These are phyloP conservation scores for Mollisia scopiformis DNA, from an alignment of 2,329 filamentous ascomycete species.

Conservation along the genomic window DNA sequence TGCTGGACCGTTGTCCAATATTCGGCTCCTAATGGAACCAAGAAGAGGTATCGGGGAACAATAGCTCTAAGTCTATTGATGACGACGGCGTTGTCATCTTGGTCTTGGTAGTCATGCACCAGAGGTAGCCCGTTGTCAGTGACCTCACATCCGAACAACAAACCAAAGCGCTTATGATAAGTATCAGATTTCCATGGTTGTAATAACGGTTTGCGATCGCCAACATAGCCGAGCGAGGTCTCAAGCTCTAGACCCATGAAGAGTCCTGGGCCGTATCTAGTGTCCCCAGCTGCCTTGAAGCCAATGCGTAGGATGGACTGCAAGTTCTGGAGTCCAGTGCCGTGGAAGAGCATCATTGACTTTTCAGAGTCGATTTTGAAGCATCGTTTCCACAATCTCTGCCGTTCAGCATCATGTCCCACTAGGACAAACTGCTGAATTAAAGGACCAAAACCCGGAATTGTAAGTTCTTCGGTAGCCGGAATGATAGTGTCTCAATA, in stretches of 20 bases:
- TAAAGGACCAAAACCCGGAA: background rate
- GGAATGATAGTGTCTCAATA: background rate
- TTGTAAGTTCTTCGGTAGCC: background rate
- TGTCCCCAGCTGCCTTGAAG: background rate
- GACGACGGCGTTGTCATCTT: background rate
- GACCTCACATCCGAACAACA: background rate
- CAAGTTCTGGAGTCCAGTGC: background rate
- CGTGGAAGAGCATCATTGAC: conserved; percentile 3
- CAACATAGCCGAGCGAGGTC: background rate
- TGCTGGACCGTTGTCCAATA: too few relatives aligned
- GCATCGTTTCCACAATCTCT: background rate
- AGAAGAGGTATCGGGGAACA: background rate
- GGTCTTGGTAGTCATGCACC: background rate
- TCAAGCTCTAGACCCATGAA: background rate
- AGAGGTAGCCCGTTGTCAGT: background rate
- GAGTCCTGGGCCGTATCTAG: background rate
- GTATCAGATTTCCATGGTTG: background rate
- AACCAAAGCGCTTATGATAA: background rate
- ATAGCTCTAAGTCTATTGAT: background rate
- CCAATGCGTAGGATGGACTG: background rate
- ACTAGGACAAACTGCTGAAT: background rate
- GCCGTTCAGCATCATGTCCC: background rate
- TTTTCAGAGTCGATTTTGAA: background rate
- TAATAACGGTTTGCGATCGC: background rate
- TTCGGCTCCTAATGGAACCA: too few relatives aligned